Percentiles rank a stretch among this genome's conserved stretches.
Conservation (phyloP, 2,329 filamentous ascomycete species). For the Pseudogymnoascus sp. region DNA sequence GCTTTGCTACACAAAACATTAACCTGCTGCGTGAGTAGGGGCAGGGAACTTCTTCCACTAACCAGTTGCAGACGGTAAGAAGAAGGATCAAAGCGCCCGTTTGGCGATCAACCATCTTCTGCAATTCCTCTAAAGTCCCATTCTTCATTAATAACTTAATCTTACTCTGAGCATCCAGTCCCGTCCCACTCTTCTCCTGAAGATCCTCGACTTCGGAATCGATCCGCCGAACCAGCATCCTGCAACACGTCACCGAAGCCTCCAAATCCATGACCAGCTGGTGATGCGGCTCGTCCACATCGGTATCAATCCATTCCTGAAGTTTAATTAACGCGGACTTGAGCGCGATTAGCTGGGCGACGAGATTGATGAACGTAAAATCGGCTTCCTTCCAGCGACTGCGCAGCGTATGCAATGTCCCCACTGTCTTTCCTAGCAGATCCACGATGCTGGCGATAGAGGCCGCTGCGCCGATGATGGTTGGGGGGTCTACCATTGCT, state of each 20-base stretch:
- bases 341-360: not conserved
- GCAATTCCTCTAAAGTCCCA: not conserved
- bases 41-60: not conserved
- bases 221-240: slow-evolving; percentile 8
- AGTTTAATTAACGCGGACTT: slow-evolving; percentile 9
- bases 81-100: not conserved
- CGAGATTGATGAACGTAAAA: not conserved
- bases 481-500: not conserved
- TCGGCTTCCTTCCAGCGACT: not conserved
- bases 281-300: slow-evolving; percentile 11
- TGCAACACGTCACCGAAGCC: slow-evolving; percentile 9
- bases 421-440: not conserved
- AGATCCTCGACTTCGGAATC: not conserved
- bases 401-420: not conserved
- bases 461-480: not conserved
- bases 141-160: not conserved
- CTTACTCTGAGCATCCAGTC: not conserved
- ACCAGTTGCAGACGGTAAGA: not conserved
- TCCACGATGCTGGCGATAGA: not conserved
- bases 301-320: slow-evolving; percentile 13
- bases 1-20: slow-evolving; percentile 9
- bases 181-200: not conserved
- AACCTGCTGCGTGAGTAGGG: slow-evolving; percentile 10
- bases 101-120: not conserved
- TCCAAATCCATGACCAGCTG: slow-evolving; percentile 13